Evolutionary conservation across 805 yeast genomes (phyloP).

Genomic region (Candida saitoana): DNA sequence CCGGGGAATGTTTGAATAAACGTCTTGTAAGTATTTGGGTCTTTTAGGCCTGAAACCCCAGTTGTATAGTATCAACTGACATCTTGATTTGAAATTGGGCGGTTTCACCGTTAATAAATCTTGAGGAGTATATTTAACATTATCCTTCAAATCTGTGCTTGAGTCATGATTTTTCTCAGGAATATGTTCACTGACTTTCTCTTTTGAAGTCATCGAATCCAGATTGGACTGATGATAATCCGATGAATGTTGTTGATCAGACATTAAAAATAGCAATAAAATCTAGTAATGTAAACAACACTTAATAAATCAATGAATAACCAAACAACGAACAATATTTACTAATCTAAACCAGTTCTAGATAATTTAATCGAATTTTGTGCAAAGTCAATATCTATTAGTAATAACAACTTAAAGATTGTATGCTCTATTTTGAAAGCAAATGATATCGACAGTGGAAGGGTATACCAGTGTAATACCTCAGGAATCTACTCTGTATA

Average conservation of each 20-base stretch:
- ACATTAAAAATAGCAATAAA: not conserved
- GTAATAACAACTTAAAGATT: not conserved
- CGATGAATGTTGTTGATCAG: not conserved
- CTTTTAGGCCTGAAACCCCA: slow-evolving; percentile 21
- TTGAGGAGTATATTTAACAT: slow-evolving; percentile 9
- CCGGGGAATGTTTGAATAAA: slow-evolving; percentile 39
- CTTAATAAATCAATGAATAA: no score
- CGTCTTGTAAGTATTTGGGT: slow-evolving; percentile 33
- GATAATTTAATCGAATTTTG: no score
- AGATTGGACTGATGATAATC: not conserved
- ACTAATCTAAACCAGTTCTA: not conserved
- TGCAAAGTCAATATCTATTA: no score
- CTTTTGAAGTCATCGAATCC: not conserved
- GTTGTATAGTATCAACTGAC: slow-evolving; percentile 17
- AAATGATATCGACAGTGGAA: not conserved
- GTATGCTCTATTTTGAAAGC: not conserved
- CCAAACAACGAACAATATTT: not conserved
- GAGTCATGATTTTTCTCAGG: not conserved
- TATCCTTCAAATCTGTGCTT: not conserved
- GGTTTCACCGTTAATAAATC: slow-evolving; percentile 17
- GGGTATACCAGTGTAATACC: no score
- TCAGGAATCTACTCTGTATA: no score
- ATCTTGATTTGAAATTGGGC: slow-evolving; percentile 18
- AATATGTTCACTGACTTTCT: not conserved
- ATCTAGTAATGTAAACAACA: no score